Evolutionary conservation across 768 basidiomycete species (phyloP), one percentile per base, ranked within the genome.

Genomic region (Hericium rajendrae): DNA sequence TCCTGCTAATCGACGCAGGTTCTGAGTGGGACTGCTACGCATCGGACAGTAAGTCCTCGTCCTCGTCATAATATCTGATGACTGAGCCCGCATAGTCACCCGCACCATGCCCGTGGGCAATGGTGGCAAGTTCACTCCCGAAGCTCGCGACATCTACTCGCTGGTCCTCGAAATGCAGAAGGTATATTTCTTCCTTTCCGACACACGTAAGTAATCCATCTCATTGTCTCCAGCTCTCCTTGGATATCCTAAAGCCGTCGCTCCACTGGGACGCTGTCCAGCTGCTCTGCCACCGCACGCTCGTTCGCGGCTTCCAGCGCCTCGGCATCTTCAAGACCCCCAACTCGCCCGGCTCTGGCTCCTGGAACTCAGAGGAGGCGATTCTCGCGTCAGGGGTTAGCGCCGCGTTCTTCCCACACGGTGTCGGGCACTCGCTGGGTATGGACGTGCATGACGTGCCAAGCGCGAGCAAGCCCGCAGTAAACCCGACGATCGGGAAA

Each of bases 381-480:
- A 84, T 97, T 56, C 74, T 97, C 6, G 78, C 78, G 16, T 85
- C 84, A 4, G 94, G 93, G 0, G 71, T 90, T 46, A 85, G 85
- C 60, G 73, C 84, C 1, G 90, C 91, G 0, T 97, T 97, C 77
- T 97, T 91, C 80, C 94, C 94, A 10, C 94, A 97, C 66, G 95
- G 94, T 2, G 74, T 88, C 40, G 92, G 93, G 0, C 94, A 97
- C 68, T 88, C 88, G 6, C 74, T 97, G 43, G 95, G 95, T 11
- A 75, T 97, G 70, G 95, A 98, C 67, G 94, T 97, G 2, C 95
- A 97, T 67, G 94, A 97, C 65, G 90, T 88, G 1, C 88, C 91
- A 0, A 81, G 78, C 49, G 86, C 86, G n/a, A 88, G 81, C 69
- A 90, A 84, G 67, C 91, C 87, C n/a, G 68, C 58, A 9, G 71